A percentile compares a stretch with the other conserved stretches of the same genome.
These are phyloP conservation scores for Fusarium vanettenii DNA, from an alignment of 2,329 filamentous ascomycete species.

Conservation along the genomic window DNA sequence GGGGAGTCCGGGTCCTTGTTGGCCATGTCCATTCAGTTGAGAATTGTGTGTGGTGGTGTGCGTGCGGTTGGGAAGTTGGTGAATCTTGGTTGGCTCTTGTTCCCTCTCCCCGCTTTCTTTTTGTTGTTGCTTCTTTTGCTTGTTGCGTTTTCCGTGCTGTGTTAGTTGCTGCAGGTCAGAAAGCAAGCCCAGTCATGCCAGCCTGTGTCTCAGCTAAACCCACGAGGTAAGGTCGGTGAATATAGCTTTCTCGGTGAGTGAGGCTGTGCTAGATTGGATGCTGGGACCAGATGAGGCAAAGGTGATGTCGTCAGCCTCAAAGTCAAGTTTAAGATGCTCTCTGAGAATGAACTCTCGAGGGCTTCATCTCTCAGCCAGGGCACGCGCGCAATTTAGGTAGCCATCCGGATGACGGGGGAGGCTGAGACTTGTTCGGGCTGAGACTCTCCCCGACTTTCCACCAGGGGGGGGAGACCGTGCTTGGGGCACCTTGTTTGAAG, in stretches of 20 bases:
- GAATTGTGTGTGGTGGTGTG: background rate
- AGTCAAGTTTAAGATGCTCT: constrained; percentile 11
- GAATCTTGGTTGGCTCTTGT: background rate
- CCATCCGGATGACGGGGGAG: background rate
- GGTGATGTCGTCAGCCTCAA: constrained; percentile 30
- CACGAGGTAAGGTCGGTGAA: background rate
- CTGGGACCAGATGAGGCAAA: constrained; percentile 8
- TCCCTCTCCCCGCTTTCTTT: background rate
- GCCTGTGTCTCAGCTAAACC: background rate
- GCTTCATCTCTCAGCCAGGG: background rate
- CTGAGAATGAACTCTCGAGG: background rate
- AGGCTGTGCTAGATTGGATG: constrained; percentile 26
- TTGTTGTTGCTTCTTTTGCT: background rate
- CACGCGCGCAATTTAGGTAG: background rate
- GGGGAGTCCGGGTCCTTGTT: background rate
- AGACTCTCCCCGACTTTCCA: background rate
- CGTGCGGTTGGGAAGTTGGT: background rate
- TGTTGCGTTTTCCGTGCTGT: constrained; percentile 11
- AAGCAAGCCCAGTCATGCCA: background rate
- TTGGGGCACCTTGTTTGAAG: background rate
- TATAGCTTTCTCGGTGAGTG: constrained; percentile 21
- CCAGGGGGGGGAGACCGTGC: background rate
- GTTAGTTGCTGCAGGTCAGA: background rate
- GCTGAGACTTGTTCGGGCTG: background rate
- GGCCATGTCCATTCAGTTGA: background rate